Evolutionary conservation across 495 filamentous ascomycete species (phyloP), one percentile per base, ranked within the genome.

Genomic region (Penicillium silybi): DNA sequence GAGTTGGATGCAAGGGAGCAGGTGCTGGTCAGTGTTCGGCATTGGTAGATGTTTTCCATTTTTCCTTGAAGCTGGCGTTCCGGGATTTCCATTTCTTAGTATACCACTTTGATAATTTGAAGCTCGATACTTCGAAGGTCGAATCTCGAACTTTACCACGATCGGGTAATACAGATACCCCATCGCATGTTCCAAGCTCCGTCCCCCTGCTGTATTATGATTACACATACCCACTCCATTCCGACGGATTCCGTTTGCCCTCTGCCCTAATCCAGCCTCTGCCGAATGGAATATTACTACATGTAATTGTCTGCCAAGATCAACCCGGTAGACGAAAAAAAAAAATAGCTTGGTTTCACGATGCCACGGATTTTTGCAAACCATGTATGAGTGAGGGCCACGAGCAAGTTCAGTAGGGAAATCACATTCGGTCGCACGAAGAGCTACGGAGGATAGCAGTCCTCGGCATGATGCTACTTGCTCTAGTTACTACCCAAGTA

Each of bases 1-100:
- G 69, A 74, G 22, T 40, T 65, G 15, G 70, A 73, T 45, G 46
- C 68, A 1, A 51, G 62, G 27, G 70, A 75, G 46, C 69, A 71
- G 51, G 69, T 77, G 13, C 58, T 77, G 41, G 62, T 77, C 10
- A 65, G 63, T 44, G 64, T 77, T 17, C 63, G 72, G 41, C 74
- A 77, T 62, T 77, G 74, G 74, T 77, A 66, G 47, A 9, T 46
- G 38, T 4, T 49, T 6, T 26, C 4, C 10, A 32, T 13, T 5
- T 29, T 27, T 17, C 19, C 11, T 23, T 16, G 3, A 39, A 39
- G 37, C 37, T n/a, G 37, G 37, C 37, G 37, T 39, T 39, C 4
- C 37, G 37, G 37, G 37, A 39, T 39, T 4, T 39, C 29, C 10
- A 32, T 32, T 32, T 32, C 8, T 32, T 32, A 1, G 13, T 15